These are phyloP conservation scores for Croton setiger DNA, from an alignment of 441 rosid species.

Conservation along the genomic window DNA sequence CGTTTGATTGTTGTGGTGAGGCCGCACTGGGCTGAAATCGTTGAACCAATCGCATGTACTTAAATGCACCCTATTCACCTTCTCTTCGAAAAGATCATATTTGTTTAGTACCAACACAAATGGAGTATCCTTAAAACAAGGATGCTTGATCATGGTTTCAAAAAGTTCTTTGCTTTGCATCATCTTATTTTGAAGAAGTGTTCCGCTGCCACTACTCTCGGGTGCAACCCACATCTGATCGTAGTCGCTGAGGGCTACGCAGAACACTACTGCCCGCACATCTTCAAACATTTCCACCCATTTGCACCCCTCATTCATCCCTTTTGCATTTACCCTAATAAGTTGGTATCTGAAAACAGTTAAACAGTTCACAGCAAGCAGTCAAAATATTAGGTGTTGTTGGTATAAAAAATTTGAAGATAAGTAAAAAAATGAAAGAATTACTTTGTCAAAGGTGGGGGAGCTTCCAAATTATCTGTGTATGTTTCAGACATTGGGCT, in stretches of 20 bases:
- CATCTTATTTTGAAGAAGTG: conserved; percentile 75
- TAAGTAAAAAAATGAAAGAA: background rate
- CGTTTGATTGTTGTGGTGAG: conserved; percentile 64
- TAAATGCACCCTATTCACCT: conserved; percentile 56
- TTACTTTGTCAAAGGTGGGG: conserved; percentile 70
- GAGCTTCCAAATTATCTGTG: conserved; percentile 65
- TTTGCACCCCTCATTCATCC: conserved; percentile 96
- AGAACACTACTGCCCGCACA: conserved; percentile 78
- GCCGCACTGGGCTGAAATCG: conserved; percentile 78
- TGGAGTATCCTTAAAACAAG: conserved; percentile 84
- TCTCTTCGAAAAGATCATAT: conserved; percentile 93
- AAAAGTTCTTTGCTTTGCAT: conserved; percentile 89
- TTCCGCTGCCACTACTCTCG: conserved; percentile 45
- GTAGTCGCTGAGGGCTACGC: conserved; percentile 80
- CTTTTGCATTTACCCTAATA: conserved; percentile 82
- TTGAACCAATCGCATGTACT: conserved; percentile 86
- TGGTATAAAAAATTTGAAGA: too few relatives aligned
- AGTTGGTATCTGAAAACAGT: conserved; percentile 68
- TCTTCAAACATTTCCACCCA: conserved; percentile 99
- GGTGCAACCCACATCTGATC: conserved; percentile 63
- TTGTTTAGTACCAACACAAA: conserved; percentile 86
- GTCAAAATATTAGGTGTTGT: too few relatives aligned
- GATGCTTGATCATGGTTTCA: conserved; percentile 73
- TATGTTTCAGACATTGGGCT: conserved; percentile 93
- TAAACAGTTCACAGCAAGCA: too few relatives aligned